phyloP scores from a whole-genome alignment of 1,284 basidiomycete species.

The Tranzscheliella williamsii region DNA sequence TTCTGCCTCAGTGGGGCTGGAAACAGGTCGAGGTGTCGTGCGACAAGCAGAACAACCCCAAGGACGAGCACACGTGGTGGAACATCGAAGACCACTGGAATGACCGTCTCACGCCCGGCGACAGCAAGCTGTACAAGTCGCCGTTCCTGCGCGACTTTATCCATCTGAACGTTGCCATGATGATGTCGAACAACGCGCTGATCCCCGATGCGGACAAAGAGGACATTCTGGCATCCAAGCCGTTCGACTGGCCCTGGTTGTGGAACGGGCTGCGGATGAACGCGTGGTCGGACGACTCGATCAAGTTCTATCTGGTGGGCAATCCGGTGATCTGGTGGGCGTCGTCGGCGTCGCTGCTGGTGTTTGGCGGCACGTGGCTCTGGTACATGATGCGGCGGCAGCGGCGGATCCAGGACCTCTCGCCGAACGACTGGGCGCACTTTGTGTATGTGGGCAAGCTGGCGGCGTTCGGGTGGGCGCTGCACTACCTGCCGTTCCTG shows the following conservation, averaged over 20 bases:
- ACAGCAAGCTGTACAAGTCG: conserved; percentile 81
- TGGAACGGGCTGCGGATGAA: conserved; percentile 84
- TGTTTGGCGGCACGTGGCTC: conserved; percentile 67
- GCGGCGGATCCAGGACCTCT: conserved; percentile 87
- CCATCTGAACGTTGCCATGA: conserved; percentile 99
- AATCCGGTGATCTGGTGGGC: conserved; percentile 94
- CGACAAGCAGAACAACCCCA: conserved; percentile 80
- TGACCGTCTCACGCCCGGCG: conserved; percentile 79
- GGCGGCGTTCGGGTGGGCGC: conserved; percentile 84
- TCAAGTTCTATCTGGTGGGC: conserved; percentile 92
- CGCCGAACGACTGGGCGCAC: conserved; percentile 84
- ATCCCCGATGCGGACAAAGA: conserved; percentile 97
- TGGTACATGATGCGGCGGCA: conserved; percentile 83
- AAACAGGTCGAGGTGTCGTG: conserved; percentile 97
- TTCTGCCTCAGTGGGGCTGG: conserved; percentile 97
- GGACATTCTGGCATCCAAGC: conserved; percentile 89
- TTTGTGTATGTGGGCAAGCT: conserved; percentile 91
- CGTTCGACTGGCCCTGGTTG: conserved; percentile 94
- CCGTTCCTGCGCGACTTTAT: conserved; percentile 96
- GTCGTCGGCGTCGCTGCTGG: conserved; percentile 71
- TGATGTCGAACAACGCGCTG: conserved; percentile 98
- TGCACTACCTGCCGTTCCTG: conserved; percentile 91
- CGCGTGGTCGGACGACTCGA: conserved; percentile 84
- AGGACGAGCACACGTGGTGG: conserved; percentile 89
- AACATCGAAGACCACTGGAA: conserved; percentile 98